Conservation (phyloP, 345 rosid species). For the Microcos paniculata region DNA sequence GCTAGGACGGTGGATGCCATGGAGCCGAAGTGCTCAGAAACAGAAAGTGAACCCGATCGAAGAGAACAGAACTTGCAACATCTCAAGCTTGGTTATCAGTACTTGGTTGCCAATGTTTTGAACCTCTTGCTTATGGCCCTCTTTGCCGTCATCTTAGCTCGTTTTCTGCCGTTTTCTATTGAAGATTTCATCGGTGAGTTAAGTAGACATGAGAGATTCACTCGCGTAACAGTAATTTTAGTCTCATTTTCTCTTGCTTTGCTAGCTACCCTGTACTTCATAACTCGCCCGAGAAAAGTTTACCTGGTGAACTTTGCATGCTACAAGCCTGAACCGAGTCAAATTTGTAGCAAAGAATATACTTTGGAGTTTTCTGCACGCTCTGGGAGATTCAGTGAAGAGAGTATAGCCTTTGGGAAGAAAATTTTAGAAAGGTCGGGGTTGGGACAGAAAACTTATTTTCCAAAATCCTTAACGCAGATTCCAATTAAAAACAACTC, state of each 20-base stretch:
- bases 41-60: too few species aligned
- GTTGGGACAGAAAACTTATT: conserved; percentile 70
- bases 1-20: too few species aligned
- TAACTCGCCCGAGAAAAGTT: conserved; percentile 58
- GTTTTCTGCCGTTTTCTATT: conserved; percentile 13
- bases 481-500: conserved; percentile 3
- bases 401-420: conserved; percentile 69
- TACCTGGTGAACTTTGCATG: conserved; percentile 72
- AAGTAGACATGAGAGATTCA: conserved; percentile 54
- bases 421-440: conserved; percentile 83
- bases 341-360: conserved; percentile 52
- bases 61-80: too few species aligned
- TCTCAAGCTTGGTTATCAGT: too few species aligned
- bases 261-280: conserved; percentile 61
- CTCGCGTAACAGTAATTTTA: conserved; percentile 42
- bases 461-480: conserved; percentile 62
- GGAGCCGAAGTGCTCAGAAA: too few species aligned
- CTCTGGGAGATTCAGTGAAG: conserved; percentile 52
- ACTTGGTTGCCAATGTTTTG: conserved; percentile 42
- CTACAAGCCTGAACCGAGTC: conserved; percentile 63
- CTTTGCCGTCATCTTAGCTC: conserved; percentile 39
- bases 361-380: conserved; percentile 52
- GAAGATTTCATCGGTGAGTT: conserved; percentile 37
- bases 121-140: conserved; percentile 49
- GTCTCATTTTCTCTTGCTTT: conserved; percentile 45